Evolutionary conservation across 2,329 filamentous ascomycete species (phyloP), one percentile per base, ranked within the genome.

Genomic region (Pseudocercospora vitis): DNA sequence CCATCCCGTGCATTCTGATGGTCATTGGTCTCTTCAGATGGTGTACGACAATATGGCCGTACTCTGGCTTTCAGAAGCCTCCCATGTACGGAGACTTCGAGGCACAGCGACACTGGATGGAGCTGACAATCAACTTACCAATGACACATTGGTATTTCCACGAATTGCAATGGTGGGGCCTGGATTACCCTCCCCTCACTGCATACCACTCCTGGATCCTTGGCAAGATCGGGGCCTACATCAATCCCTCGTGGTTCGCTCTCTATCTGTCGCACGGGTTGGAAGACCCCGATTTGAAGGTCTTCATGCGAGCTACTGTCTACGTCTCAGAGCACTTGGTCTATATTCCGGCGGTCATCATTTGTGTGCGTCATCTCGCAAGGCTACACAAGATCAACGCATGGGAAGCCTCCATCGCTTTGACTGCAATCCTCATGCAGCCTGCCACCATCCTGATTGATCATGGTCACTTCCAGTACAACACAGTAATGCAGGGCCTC

Each of bases 21-120:
- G 82, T 81, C 1, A 89, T 84, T n/a, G 91, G 91, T 16, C 80
- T 99, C 42, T 96, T 97, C 70, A 81, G 94, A 64, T 97, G 94
- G 94, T 87, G 89, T 26, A 88, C 90, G 44, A 88, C 91, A 23
- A 78, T 97, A 37, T 97, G 94, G 89, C 90, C 89, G 53, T 96
- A 97, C 71, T 99, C 94, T 65, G 94, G 92, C 52, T 88, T 86
- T 66, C 78, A 86, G 55, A 83, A 82, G 56, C 91, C 91, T 29
- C 94, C 94, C 4, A 91, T 96, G 84, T 88, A 91, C 68, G 94
- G 94, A 61, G 94, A 99, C 73, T 99, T 96, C 74, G 94, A 99
- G 76, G 94, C 95, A 3, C 94, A 99, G 72, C 79, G 94, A 64
- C 94, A 99, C 73, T 99, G 94, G 94, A 96, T 99, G 91, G 94